Evolutionary conservation across 257 asterid genomes (phyloP).

Genomic region (Eustoma russellianum): DNA sequence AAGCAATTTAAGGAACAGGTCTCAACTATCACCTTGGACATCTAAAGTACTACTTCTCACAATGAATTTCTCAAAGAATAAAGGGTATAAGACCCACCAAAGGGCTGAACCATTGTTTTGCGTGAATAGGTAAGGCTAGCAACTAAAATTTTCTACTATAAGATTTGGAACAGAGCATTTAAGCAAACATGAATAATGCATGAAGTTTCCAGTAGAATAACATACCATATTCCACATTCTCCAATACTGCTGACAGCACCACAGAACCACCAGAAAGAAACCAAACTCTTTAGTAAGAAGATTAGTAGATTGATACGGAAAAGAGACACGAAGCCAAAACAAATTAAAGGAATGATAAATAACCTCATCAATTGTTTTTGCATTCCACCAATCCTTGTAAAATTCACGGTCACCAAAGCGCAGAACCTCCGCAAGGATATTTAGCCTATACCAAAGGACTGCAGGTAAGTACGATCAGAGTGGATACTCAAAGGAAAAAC

Average conservation of each 20-base stretch:
- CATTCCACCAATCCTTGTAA: conserved; percentile 99
- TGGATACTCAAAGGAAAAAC: neutral
- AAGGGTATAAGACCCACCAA: no score
- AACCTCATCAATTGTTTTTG: conserved; percentile 96
- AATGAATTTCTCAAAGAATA: neutral
- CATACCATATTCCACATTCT: conserved; percentile 99
- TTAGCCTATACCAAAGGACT: conserved; percentile 65
- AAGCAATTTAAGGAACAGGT: neutral
- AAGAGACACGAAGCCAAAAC: neutral
- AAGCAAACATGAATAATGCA: neutral
- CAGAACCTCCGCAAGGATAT: conserved; percentile 91
- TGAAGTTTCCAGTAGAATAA: neutral
- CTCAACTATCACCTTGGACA: neutral
- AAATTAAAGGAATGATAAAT: neutral
- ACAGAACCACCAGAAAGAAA: conserved; percentile 14
- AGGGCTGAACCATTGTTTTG: no score
- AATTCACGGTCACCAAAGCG: conserved; percentile 97
- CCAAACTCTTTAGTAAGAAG: conserved; percentile 6
- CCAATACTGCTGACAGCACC: conserved; percentile 72
- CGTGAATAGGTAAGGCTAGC: no score
- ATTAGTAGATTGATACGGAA: neutral
- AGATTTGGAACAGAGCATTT: no score
- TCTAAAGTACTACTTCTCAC: neutral
- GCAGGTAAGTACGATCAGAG: conserved; percentile 29
- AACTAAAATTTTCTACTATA: no score